These are phyloP conservation scores for Royoungia palumana DNA, from an alignment of 768 basidiomycete species.

Conservation along the genomic window DNA sequence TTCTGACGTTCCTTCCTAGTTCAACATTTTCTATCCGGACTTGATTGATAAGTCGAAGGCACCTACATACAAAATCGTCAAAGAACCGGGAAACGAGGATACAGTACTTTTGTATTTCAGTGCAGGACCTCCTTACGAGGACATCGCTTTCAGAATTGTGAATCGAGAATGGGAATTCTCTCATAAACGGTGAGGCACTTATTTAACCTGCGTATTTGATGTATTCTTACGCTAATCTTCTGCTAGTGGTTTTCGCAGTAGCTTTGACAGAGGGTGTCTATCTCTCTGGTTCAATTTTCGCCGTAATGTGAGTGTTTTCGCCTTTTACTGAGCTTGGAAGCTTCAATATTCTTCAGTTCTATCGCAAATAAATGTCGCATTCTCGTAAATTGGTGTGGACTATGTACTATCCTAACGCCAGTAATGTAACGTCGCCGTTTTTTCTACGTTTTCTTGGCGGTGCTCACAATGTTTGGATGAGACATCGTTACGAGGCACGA, in stretches of 20 bases:
- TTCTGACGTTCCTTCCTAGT: constrained; percentile 40
- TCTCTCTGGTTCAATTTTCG: constrained; percentile 97
- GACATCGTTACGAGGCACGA: constrained; percentile 1
- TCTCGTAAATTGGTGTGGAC: constrained; percentile 13
- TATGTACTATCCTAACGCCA: constrained; percentile 19
- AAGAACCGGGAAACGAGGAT: constrained; percentile 92
- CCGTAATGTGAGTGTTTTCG: constrained; percentile 64
- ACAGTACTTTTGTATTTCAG: constrained; percentile 91
- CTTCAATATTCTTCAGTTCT: constrained; percentile 52
- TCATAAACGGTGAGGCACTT: constrained; percentile 72
- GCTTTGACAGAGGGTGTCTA: constrained; percentile 94
- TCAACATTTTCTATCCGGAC: constrained; percentile 99
- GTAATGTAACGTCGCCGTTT: constrained; percentile 30
- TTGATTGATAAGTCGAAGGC: constrained; percentile 98
- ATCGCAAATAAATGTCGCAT: constrained; percentile 59
- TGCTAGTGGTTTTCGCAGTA: constrained; percentile 87
- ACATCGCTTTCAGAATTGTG: constrained; percentile 97
- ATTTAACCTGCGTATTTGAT: constrained; percentile 7
- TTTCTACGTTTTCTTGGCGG: constrained; percentile 4
- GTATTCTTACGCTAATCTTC: constrained; percentile 10
- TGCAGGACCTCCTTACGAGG: constrained; percentile 97
- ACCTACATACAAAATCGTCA: constrained; percentile 93
- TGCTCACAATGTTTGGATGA: constrained; percentile 18
- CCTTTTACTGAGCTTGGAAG: constrained; percentile 9
- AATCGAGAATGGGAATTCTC: constrained; percentile 99